Evolutionary conservation across 2,329 filamentous ascomycete genomes (phyloP), one percentile per base, ranked within the genome.

Genomic region (Aspergillus sp.): DNA sequence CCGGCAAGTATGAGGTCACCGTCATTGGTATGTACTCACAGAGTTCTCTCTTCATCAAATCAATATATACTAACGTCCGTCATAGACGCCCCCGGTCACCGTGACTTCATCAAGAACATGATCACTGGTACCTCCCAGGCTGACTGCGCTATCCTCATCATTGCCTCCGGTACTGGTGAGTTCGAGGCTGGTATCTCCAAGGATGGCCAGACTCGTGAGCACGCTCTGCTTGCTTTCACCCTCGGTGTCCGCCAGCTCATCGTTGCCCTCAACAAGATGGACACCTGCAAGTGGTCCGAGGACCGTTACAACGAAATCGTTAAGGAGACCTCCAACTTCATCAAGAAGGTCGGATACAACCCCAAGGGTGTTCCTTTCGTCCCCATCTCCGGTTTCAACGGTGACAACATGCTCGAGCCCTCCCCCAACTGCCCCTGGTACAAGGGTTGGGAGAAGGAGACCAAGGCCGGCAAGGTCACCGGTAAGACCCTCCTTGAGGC

Each of bases 81-180:
- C 50, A 8, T 71, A 90, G 91, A 99, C 80, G 95, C 95, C 82
- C 95, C 95, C 78, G 95, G 95, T 85, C 95, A 99, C 86, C 94
- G 95, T 95, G 95, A 99, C 81, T 99, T 98, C 89, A 98, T 99
- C 92, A 99, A 99, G 94, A 99, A 98, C 93, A 99, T 99, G 95
- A 99, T 99, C 84, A 98, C 95, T 90, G 95, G 95, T 93, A 98
- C 95, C 80, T 99, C 95, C 83, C 95, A 98, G 90, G 95, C 95
- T 77, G 95, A 99, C 81, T 98, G 95, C 86, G 95, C 95, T 79
- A 92, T 99, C 83, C 93, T 99, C 87, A 98, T 99, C 86, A 99
- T 99, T 84, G 95, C 94, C 77, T 92, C 95, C 79, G 95, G 95
- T 88, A 96, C 92, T 92, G 95, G 95, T 97, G 95, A 99, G 89